Evolutionary conservation across 2,329 filamentous ascomycete genomes (phyloP).

Genomic region (Aciculosporium take): DNA sequence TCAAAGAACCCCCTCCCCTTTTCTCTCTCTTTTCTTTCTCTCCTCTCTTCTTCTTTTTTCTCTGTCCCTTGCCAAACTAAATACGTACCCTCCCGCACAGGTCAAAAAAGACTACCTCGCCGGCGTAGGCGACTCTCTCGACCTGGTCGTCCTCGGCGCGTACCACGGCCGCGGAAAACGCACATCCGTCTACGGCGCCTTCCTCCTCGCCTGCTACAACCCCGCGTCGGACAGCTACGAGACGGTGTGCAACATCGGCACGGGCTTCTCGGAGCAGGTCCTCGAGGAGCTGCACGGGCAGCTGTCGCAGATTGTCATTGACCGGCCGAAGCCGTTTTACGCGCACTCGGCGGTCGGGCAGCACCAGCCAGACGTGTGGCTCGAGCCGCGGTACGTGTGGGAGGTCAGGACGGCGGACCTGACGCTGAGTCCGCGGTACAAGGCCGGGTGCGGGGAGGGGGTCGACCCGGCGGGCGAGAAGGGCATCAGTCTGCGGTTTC

Average conservation of each 20-base stretch:
- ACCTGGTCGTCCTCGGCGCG: constrained; percentile 87
- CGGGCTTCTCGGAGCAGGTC: constrained; percentile 86
- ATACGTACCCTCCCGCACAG: constrained; percentile 22
- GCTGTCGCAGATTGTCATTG: constrained; percentile 67
- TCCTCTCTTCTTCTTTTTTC: not conserved
- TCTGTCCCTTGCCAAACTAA: not conserved
- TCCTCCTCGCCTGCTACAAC: constrained; percentile 91
- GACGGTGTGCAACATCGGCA: constrained; percentile 96
- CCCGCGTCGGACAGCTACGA: constrained; percentile 68
- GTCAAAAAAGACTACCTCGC: constrained; percentile 97
- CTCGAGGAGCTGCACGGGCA: constrained; percentile 74
- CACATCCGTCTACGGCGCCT: constrained; percentile 88
- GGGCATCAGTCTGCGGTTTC: constrained; percentile 82
- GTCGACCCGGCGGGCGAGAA: constrained; percentile 55
- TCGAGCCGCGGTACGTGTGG: constrained; percentile 90
- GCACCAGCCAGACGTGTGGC: constrained; percentile 97
- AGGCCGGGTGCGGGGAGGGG: constrained; percentile 73
- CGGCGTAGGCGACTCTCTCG: constrained; percentile 86
- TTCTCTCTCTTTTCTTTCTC: not conserved
- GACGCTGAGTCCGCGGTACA: constrained; percentile 82
- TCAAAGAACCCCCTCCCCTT: not conserved
- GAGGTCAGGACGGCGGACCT: constrained; percentile 95
- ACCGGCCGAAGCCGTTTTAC: constrained; percentile 89
- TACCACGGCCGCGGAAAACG: constrained; percentile 93
- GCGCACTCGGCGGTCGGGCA: constrained; percentile 69